These are phyloP conservation scores for Scheffersomyces titani DNA, from an alignment of 1,139 yeast species.

Conservation along the genomic window DNA sequence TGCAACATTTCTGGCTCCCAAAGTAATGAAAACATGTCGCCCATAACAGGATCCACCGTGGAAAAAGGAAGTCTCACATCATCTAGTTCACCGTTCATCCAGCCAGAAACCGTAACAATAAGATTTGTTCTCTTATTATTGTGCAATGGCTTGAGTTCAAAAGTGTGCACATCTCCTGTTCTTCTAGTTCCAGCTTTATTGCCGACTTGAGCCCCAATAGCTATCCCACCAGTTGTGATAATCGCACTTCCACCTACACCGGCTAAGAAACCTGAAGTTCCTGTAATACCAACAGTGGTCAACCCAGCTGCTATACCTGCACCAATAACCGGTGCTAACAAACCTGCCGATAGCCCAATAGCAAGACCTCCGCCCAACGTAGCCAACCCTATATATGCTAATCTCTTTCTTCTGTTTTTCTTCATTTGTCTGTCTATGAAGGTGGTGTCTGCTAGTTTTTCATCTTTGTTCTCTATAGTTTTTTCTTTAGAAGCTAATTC, in stretches of 20 bases:
- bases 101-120: conserved; percentile 91
- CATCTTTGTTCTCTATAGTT: conserved; percentile 57
- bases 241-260: conserved; percentile 97
- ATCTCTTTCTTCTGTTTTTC: conserved; percentile 62
- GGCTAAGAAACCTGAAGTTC: conserved; percentile 88
- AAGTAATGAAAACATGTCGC: conserved; percentile 84
- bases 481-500: conserved; percentile 75
- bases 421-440: conserved; percentile 71
- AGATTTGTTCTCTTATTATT: conserved; percentile 87
- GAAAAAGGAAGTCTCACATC: conserved; percentile 96
- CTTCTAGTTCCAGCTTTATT: conserved; percentile 81
- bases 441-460: conserved; percentile 73
- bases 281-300: conserved; percentile 90
- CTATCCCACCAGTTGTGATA: conserved; percentile 89
- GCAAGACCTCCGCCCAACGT: conserved; percentile 97
- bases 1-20: conserved; percentile 99
- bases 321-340: conserved; percentile 96
- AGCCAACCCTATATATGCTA: conserved; percentile 90
- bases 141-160: conserved; percentile 90
- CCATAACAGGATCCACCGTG: conserved; percentile 96
- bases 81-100: conserved; percentile 96
- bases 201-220: conserved; percentile 90
- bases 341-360: conserved; percentile 91
- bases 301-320: conserved; percentile 98
- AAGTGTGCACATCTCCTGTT: conserved; percentile 89